A percentile compares a stretch with the other conserved stretches of the same genome.
Conservation (phyloP, 768 basidiomycete genomes). For the Suillus ampliporus region DNA sequence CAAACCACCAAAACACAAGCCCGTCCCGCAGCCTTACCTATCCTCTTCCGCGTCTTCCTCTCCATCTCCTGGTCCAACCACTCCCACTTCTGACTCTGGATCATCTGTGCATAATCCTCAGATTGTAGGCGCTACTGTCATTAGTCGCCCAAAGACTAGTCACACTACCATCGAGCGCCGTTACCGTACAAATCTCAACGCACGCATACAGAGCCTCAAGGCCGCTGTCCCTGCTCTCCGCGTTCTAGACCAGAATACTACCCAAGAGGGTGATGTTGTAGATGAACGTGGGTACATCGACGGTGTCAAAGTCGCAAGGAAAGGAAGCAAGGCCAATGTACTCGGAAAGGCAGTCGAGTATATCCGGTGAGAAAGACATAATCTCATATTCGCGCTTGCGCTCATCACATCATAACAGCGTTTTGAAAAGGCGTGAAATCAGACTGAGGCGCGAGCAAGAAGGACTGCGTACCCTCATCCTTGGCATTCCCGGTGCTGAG, state of each 20-base stretch:
- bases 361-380: conserved; percentile 55
- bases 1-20: conserved; percentile 32
- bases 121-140: conserved; percentile 1
- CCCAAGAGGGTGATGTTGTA: conserved; percentile 54
- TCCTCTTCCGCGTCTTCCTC: conserved; percentile 42
- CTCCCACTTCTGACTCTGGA: conserved; percentile 27
- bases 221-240: conserved; percentile 85
- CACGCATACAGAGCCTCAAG: conserved; percentile 80
- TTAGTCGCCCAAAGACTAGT: conserved; percentile 76
- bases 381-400: neutral
- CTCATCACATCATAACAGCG: conserved; percentile 45
- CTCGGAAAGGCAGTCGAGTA: conserved; percentile 92
- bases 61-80: conserved; percentile 46
- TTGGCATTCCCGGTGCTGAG: conserved; percentile 75
- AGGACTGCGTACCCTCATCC: conserved; percentile 71
- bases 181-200: conserved; percentile 88
- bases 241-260: conserved; percentile 63
- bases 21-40: conserved; percentile 23
- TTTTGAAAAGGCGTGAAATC: conserved; percentile 77
- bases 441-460: conserved; percentile 77
- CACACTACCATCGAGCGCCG: conserved; percentile 90
- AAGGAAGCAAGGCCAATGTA: conserved; percentile 90
- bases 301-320: conserved; percentile 90
- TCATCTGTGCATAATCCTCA: conserved; percentile 17
- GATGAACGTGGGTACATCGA: conserved; percentile 88